Base-by-base conservation (phyloP, 192 early-diverging fungal species). In the Coemansia asiatica region DNA sequence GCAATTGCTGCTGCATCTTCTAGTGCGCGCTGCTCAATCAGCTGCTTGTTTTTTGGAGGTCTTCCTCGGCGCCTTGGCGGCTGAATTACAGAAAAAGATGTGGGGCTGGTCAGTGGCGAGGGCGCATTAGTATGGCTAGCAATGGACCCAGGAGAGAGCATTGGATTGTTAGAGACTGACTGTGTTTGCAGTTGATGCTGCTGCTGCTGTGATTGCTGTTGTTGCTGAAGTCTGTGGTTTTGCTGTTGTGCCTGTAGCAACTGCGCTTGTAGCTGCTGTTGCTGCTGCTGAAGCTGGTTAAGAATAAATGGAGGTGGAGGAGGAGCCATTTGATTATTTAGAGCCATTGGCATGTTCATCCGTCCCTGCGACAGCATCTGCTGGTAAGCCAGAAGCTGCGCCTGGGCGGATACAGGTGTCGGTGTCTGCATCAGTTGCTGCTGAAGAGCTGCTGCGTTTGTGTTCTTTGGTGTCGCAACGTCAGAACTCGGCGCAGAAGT, bases 21-120 rank as follows among this genome's bases (percentile, higher is more conserved):
- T 62, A 66, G 68, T 6, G 72, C 78, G 12, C 72, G 78, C 66
- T 74, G 65, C 56, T 75, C 57, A 28, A 81, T 81, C 16, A 81
- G 72, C 66, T 75, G 69, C 69, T 75, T 72, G 56, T 81, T 81
- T 63, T 81, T 81, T 33, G 78, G 78, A 21, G 78, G 78, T 13
- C 78, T 69, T 0, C 78, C 78, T 29, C 78, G 78, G 9, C 72
- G 65, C 50, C 51, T 68, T n/a, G 73, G 79, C 33, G 68, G 26
- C 26, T 51, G 64, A 5, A 53, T 48, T 10, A 35, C 19, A 25
- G 63, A 58, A 25, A 57, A 58, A 7, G 66, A 23, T 44, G 57
- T 26, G 23, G 58, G 27, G 27, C 55, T 54, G 18, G 56, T 33
- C 12, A 58, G 27, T 19, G 54, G 35, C 36, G n/a, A 44, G 22